Conservation (phyloP, 805 yeast genomes). For the Pichia thaimueangensis region DNA sequence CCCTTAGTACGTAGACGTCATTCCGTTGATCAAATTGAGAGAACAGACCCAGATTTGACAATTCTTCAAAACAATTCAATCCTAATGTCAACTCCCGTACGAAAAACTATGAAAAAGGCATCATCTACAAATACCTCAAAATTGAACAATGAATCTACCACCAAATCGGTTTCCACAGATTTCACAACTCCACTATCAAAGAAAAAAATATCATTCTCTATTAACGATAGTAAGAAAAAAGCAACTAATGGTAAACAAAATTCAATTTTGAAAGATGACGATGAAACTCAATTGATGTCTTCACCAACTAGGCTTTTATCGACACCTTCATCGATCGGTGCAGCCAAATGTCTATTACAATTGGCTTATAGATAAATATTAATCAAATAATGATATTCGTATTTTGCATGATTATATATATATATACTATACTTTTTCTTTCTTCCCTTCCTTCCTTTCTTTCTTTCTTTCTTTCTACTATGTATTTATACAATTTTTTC, state of each 20-base stretch:
- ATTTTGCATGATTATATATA: no score
- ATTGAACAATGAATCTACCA: not conserved
- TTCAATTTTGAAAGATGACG: conserved; percentile 8
- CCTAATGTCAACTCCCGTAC: conserved; percentile 9
- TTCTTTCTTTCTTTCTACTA: not conserved
- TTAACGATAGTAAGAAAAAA: not conserved
- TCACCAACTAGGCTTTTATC: conserved; percentile 36
- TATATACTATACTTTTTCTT: not conserved
- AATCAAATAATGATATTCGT: not conserved
- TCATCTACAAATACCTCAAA: not conserved
- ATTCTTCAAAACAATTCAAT: conserved; percentile 14
- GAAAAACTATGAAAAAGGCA: not conserved
- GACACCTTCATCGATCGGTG: conserved; percentile 44
- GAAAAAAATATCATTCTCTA: not conserved
- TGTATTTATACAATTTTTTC: no score
- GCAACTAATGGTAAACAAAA: not conserved
- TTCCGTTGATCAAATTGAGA: conserved; percentile 9
- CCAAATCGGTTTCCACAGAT: not conserved
- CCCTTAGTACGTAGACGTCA: conserved; percentile 8
- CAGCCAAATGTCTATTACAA: conserved; percentile 39
- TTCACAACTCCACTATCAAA: not conserved
- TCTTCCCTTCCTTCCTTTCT: not conserved
- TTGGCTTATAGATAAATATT: conserved; percentile 31
- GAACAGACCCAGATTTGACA: conserved; percentile 15
- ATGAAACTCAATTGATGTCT: conserved; percentile 27